phyloP scores from a whole-genome alignment of 1,284 basidiomycete species.

The Tranzscheliella williamsii region DNA sequence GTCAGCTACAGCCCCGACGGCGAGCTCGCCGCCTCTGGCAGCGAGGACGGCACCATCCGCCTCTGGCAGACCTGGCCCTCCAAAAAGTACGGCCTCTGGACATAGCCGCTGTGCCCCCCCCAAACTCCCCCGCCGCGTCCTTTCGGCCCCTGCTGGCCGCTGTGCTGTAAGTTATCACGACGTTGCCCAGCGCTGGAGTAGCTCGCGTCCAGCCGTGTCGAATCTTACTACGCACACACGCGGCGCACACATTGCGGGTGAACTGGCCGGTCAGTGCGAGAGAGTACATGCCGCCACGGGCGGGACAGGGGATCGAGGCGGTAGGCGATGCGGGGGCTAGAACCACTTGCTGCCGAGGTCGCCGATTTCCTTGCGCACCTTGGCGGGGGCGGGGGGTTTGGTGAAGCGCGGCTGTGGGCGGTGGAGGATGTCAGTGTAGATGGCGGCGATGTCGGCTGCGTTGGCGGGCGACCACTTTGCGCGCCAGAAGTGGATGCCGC shows the following conservation, averaged over 20 bases:
- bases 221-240: too few species aligned
- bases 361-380: slow-evolving; percentile 23
- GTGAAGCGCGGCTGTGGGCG: slow-evolving; percentile 6
- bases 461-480: slow-evolving; percentile 67
- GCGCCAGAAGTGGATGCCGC: slow-evolving; percentile 80
- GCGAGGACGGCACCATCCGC: slow-evolving; percentile 81
- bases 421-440: slow-evolving; percentile 70
- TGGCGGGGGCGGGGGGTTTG: slow-evolving; percentile 10
- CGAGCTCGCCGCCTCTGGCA: slow-evolving; percentile 96
- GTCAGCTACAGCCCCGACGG: slow-evolving; percentile 94
- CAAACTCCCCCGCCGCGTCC: too few species aligned
- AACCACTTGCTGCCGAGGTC: slow-evolving; percentile 29
- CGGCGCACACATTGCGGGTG: too few species aligned
- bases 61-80: slow-evolving; percentile 95
- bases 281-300: too few species aligned
- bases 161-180: too few species aligned
- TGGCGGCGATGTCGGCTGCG: slow-evolving; percentile 69
- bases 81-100: slow-evolving; percentile 88
- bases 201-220: too few species aligned
- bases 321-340: too few species aligned
- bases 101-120: too few species aligned
- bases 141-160: too few species aligned
- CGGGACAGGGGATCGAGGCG: too few species aligned
- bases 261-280: too few species aligned
- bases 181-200: too few species aligned